Evolutionary conservation across 2,329 filamentous ascomycete species (phyloP), one percentile per base, ranked within the genome.

Genomic region (Mariannaea elegans): DNA sequence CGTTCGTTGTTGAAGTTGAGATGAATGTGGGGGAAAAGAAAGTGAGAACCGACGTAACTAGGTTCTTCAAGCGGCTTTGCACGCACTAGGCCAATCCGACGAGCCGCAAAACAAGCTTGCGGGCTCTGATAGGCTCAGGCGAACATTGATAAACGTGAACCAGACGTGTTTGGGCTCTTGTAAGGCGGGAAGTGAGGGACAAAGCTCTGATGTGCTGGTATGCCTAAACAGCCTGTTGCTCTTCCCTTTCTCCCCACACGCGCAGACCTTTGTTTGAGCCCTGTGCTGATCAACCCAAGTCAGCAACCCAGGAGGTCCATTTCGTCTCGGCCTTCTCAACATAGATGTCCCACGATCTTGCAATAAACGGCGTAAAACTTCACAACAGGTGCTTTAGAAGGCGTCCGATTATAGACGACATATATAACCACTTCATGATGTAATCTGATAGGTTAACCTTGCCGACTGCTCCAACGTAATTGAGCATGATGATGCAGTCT

Each of bases 31-130:
- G 66, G 72, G 66, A 71, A n/a, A 71, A 66, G 70, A 68, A 67
- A 65, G 70, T 68, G 64, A 72, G 69, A 62, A 67, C 71, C 66
- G 65, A 73, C 68, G 69, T 70, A 67, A 66, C 65, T 67, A 66
- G 66, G 64, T 65, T 67, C 62, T 55, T 65, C 59, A 63, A 63
- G 57, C 64, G 56, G 66, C 69, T 65, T 67, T 67, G 68, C 71
- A 73, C 66, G 67, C 74, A 72, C 74, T 75, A 71, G 53, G 59
- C 63, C 56, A 58, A 61, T 44, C 50, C 57, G 13, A 46, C 59
- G 65, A 74, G 71, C 71, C 72, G 72, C 72, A 74, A 71, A 69
- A 66, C 71, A 70, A 57, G 64, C 68, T 65, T 71, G 53, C 59
- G 62, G 52, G 50, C 64, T 66, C 65, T 74, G 71, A 75, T 74